Base-by-base conservation (phyloP, 2,329 filamentous ascomycete species). In the Scedosporium apiospermum region DNA sequence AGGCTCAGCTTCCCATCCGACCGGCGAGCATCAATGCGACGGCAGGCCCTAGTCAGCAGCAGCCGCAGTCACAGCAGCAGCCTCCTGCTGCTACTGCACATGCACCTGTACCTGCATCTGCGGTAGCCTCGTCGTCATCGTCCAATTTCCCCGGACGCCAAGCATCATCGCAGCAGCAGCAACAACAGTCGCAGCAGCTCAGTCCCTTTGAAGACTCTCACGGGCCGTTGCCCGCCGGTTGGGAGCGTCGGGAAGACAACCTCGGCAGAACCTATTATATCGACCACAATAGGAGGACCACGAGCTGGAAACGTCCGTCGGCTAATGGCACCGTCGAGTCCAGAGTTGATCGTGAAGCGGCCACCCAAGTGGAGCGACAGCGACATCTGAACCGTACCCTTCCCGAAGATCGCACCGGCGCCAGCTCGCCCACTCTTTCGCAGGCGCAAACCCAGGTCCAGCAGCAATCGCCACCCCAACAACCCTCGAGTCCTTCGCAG, bases 201-300 rank as follows among this genome's bases (percentile, higher is more conserved):
- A 97, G 92, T 70, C 93, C 93, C 0, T 99, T 99, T 67, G 93
- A 98, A 76, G 95, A 99, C 76, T 86, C 88, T n/a, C 93, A 97
- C 71, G 95, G 95, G 63, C 88, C 93, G 68, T 77, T 99, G 62
- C 95, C 95, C 41, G 87, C 90, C 60, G 95, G 95, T 41, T 99
- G 95, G 93, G 95, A 99, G 77, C 87, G 95, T 63, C 86, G 95
- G 63, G 93, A 98, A 74, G 95, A 99, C 73, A 95, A 97, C 68
- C 76, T 98, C 53, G 93, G 95, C 61, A 85, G 95, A 70, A 98
- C 93, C 23, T 99, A 99, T 73, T 99, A 98, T 73, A 95, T 99
- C 61, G 95, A 99, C 71, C 95, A 98, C 74, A 98, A 98, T 74
- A 96, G 93, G 6, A 84, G 95, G 69, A 93, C 95, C 62, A 99